These are phyloP conservation scores for Exophiala lecanii-corni DNA, from an alignment of 2,329 filamentous ascomycete genomes.

Conservation along the genomic window DNA sequence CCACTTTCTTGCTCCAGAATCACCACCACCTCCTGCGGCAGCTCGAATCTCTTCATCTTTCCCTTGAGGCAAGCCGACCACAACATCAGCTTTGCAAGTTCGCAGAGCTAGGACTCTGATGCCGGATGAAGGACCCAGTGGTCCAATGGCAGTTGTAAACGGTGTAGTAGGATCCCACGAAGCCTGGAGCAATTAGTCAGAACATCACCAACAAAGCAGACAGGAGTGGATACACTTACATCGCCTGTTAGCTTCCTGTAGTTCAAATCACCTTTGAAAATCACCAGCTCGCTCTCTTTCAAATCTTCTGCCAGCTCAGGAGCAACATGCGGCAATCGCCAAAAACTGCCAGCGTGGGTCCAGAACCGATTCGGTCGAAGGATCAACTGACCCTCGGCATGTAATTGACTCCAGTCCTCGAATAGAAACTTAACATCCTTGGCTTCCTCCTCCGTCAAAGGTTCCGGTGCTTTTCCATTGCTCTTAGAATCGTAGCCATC, in stretches of 20 bases:
- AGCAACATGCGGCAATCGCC: conserved; percentile 70
- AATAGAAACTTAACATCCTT: conserved; percentile 72
- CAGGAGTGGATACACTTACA: conserved; percentile 42
- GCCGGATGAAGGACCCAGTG: conserved; percentile 70
- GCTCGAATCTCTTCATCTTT: conserved; percentile 74
- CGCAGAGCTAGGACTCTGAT: conserved; percentile 80
- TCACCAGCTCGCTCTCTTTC: conserved; percentile 75
- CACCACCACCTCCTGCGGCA: conserved; percentile 65
- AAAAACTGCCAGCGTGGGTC: conserved; percentile 83
- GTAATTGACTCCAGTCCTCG: conserved; percentile 70
- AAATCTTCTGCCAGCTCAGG: conserved; percentile 70
- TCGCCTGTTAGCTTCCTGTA: conserved; percentile 90
- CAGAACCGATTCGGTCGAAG: conserved; percentile 85
- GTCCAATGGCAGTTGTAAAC: conserved; percentile 79
- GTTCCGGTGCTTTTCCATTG: conserved; percentile 48
- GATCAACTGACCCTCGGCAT: conserved; percentile 77
- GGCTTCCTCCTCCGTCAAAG: conserved; percentile 64
- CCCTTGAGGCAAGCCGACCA: conserved; percentile 78
- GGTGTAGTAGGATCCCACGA: conserved; percentile 83
- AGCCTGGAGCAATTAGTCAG: conserved; percentile 44
- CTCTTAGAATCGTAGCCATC: conserved; percentile 57
- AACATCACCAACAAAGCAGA: neutral
- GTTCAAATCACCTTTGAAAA: conserved; percentile 97
- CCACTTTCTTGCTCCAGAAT: conserved; percentile 72
- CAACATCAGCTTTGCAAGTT: conserved; percentile 94